phyloP scores from a whole-genome alignment of 2,329 filamentous ascomycete genomes.

The Truncatella angustata region DNA sequence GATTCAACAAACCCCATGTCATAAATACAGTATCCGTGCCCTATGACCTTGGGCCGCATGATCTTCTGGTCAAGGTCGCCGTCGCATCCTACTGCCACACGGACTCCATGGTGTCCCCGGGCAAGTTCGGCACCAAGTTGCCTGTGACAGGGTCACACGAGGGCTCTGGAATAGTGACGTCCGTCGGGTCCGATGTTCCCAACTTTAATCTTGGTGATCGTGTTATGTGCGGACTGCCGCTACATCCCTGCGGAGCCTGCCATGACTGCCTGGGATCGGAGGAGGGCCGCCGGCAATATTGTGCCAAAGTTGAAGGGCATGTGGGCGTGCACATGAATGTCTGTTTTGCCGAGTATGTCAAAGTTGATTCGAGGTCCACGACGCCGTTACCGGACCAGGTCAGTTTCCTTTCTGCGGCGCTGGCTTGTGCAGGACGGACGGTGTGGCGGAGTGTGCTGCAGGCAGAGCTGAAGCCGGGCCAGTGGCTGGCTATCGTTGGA shows the following conservation, averaged over 20 bases:
- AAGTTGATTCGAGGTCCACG: conserved; percentile 45
- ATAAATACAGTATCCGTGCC: conserved; percentile 50
- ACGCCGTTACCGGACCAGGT: conserved; percentile 47
- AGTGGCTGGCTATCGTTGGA: conserved; percentile 44
- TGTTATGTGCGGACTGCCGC: conserved; percentile 54
- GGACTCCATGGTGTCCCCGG: conserved; percentile 53
- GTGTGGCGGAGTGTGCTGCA: conserved; percentile 10
- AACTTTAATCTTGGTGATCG: conserved; percentile 49
- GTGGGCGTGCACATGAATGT: conserved; percentile 52
- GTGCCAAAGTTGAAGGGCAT: conserved; percentile 39
- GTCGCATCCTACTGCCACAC: conserved; percentile 63
- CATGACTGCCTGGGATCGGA: conserved; percentile 46
- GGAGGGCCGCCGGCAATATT: conserved; percentile 53
- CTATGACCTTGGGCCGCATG: conserved; percentile 41
- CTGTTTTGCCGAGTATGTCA: conserved; percentile 55
- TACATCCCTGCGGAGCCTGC: conserved; percentile 53
- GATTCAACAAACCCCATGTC: conserved; percentile 54
- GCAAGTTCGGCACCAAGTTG: conserved; percentile 45
- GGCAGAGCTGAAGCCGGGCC: conserved; percentile 15
- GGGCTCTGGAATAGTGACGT: conserved; percentile 53
- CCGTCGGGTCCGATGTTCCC: conserved; percentile 38
- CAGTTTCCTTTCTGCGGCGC: conserved; percentile 47
- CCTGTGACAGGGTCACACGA: conserved; percentile 57
- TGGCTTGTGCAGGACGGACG: conserved; percentile 34
- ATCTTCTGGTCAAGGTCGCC: conserved; percentile 59